Conservation (phyloP, 2,329 filamentous ascomycete genomes). For the Stagonosporopsis chrysanthemi region DNA sequence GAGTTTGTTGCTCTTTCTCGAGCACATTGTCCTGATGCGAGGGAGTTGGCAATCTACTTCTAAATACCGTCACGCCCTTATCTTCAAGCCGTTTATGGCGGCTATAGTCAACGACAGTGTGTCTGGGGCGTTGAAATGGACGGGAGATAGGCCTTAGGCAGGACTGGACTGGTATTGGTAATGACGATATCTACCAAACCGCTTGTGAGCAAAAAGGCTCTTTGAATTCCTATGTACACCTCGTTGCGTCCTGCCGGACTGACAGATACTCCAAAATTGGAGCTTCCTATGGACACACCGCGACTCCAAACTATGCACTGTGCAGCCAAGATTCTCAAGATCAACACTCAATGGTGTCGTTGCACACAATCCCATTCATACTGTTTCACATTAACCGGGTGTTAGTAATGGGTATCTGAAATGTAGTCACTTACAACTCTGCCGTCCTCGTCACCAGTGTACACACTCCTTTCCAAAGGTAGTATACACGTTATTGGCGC, state of each 20-base stretch:
- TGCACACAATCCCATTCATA: constrained; percentile 65
- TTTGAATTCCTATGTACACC: not conserved
- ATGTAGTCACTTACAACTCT: constrained; percentile 63
- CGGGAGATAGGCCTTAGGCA: too few relatives aligned
- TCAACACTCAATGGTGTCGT: not conserved
- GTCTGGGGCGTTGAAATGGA: too few relatives aligned
- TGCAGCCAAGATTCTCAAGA: not conserved
- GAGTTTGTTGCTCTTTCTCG: too few relatives aligned
- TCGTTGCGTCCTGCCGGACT: not conserved
- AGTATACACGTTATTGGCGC: constrained; percentile 84
- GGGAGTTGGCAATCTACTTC: too few relatives aligned
- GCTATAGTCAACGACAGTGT: too few relatives aligned
- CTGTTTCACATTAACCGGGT: constrained; percentile 41
- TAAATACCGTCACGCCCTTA: too few relatives aligned
- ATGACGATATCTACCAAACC: too few relatives aligned
- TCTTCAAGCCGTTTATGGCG: too few relatives aligned
- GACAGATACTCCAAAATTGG: not conserved
- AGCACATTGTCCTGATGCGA: too few relatives aligned
- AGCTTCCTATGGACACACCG: not conserved
- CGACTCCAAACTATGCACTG: not conserved
- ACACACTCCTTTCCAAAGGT: constrained; percentile 82
- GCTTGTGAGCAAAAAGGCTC: not conserved
- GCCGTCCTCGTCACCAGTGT: constrained; percentile 93
- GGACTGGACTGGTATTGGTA: too few relatives aligned
- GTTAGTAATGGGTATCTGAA: not conserved